These are phyloP conservation scores for Bidens hawaiensis DNA, from an alignment of 140 eudicot genomes.

Conservation along the genomic window DNA sequence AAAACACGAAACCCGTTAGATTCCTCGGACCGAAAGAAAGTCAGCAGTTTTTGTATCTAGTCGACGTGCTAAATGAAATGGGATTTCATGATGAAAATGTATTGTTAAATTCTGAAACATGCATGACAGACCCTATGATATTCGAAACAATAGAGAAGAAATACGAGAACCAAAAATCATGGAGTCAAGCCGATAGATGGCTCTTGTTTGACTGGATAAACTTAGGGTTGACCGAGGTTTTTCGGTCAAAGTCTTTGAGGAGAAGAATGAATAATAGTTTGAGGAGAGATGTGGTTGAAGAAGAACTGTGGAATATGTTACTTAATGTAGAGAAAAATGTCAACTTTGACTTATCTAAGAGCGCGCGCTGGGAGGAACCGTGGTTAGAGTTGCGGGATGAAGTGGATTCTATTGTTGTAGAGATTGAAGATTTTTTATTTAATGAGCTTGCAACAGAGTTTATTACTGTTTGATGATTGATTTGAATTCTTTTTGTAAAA, in stretches of 20 bases:
- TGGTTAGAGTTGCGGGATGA: conserved; percentile 64
- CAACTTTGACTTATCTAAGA: conserved; percentile 38
- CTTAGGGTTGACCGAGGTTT: conserved; percentile 42
- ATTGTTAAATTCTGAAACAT: too few species aligned
- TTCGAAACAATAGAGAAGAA: conserved; percentile 71
- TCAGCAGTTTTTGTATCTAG: conserved; percentile 56
- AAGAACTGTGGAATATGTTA: conserved; percentile 62
- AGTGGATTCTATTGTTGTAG: conserved; percentile 43
- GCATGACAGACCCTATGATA: conserved; percentile 36
- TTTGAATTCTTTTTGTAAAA: conserved; percentile 17
- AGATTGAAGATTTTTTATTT: conserved; percentile 49
- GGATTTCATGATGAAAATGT: conserved; percentile 24
- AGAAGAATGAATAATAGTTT: conserved; percentile 22
- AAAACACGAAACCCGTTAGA: conserved; percentile 24
- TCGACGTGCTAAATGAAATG: conserved; percentile 54
- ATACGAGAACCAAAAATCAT: conserved; percentile 47
- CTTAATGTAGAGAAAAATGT: conserved; percentile 40
- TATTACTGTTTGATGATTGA: conserved; percentile 21
- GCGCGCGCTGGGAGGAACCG: conserved; percentile 41
- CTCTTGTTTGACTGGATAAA: conserved; percentile 83
- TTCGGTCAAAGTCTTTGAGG: conserved; percentile 30
- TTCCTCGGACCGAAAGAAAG: conserved; percentile 36
- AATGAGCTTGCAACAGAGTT: conserved; percentile 59
- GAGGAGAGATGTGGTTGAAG: conserved; percentile 48
- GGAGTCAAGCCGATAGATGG: conserved; percentile 59